Percentiles rank a stretch among this genome's conserved stretches.
phyloP scores from a whole-genome alignment of 495 filamentous ascomycete genomes.

The Aspergillus conjunctus region DNA sequence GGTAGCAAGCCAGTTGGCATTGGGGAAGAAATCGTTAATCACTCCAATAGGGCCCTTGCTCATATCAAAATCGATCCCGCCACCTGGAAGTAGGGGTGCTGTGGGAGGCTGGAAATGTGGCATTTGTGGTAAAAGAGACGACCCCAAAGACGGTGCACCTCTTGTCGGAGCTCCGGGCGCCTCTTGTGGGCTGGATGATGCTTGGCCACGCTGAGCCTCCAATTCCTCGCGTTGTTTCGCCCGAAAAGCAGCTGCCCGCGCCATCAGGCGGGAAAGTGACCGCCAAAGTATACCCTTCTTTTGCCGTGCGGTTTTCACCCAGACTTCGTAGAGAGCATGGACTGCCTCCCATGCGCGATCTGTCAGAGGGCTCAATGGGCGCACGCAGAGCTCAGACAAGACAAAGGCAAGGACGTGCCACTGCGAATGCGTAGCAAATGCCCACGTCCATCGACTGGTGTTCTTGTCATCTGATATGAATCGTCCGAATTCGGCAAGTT shows the following conservation, averaged over 20 bases:
- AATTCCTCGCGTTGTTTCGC: constrained; percentile 38
- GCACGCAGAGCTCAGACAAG: constrained; percentile 74
- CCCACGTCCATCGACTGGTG: constrained; percentile 73
- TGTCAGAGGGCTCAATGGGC: constrained; percentile 66
- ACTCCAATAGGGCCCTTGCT: constrained; percentile 33
- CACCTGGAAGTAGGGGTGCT: constrained; percentile 1
- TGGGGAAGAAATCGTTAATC: constrained; percentile 37
- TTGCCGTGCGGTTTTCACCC: constrained; percentile 53
- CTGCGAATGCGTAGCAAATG: constrained; percentile 78
- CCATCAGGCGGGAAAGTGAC: constrained; percentile 70
- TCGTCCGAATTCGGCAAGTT: constrained; percentile 73
- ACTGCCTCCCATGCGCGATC: constrained; percentile 83
- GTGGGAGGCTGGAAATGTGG: constrained; percentile 13
- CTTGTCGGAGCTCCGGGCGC: constrained; percentile 19
- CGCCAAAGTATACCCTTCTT: constrained; percentile 71
- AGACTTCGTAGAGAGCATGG: constrained; percentile 57
- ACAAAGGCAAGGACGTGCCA: constrained; percentile 79
- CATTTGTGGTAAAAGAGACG: constrained; percentile 18
- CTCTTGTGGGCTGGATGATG: constrained; percentile 11
- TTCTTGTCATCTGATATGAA: constrained; percentile 61
- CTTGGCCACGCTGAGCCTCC: constrained; percentile 25
- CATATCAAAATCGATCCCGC: constrained; percentile 34
- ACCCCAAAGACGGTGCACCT: constrained; percentile 9
- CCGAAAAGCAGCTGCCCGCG: constrained; percentile 55
- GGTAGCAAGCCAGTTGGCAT: constrained; percentile 33